phyloP scores from a whole-genome alignment of 768 basidiomycete genomes.

The Phylloporus sp. region DNA sequence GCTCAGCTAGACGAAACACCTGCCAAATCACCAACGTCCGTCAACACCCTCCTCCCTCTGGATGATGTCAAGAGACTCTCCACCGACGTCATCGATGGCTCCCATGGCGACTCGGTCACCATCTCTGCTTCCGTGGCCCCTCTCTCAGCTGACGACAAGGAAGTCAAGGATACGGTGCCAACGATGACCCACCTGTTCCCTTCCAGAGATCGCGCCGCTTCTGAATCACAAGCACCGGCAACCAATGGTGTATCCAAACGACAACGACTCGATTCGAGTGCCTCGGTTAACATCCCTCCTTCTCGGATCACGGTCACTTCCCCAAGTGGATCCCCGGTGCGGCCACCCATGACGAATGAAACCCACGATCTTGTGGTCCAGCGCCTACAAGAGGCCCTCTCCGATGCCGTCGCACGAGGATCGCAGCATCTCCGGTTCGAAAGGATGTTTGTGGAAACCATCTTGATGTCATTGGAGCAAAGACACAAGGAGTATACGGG shows the following conservation, averaged over 20 bases:
- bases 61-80: slow-evolving; percentile 1
- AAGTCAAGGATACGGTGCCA: slow-evolving; percentile 14
- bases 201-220: slow-evolving; percentile 27
- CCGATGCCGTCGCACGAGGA: slow-evolving; percentile 57
- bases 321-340: slow-evolving; percentile 30
- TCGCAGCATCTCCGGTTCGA: slow-evolving; percentile 67
- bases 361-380: slow-evolving; percentile 43
- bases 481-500: slow-evolving; percentile 56
- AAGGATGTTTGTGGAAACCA: slow-evolving; percentile 64
- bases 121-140: background rate
- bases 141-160: slow-evolving; percentile 1
- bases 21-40: slow-evolving; percentile 20
- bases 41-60: slow-evolving; percentile 12
- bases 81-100: background rate
- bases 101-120: slow-evolving; percentile 1
- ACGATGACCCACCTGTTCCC: slow-evolving; percentile 9
- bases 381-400: slow-evolving; percentile 58
- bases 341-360: slow-evolving; percentile 30
- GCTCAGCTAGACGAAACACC: slow-evolving; percentile 39
- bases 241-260: slow-evolving; percentile 9
- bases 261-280: slow-evolving; percentile 26
- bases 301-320: slow-evolving; percentile 44
- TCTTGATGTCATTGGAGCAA: slow-evolving; percentile 63
- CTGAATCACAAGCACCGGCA: slow-evolving; percentile 27
- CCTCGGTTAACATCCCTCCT: slow-evolving; percentile 15